Conservation (phyloP, 139 green algal genomes). For the Tetraselmis striata region DNA sequence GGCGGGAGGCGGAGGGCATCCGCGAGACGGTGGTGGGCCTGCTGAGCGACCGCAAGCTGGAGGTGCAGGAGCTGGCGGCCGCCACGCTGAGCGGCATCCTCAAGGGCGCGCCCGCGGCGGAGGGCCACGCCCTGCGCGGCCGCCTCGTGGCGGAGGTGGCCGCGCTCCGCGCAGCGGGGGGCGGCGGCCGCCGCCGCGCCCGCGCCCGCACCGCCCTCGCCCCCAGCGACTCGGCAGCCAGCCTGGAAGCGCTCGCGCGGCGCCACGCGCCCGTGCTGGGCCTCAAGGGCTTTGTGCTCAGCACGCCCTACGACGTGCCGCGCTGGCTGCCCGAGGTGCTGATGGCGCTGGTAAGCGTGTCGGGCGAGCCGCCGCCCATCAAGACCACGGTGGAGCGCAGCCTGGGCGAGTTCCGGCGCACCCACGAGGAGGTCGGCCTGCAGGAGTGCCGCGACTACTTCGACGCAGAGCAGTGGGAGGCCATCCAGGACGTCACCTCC, state of each 20-base stretch:
- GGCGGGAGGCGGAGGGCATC: constrained; percentile 6
- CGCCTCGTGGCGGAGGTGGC: constrained; percentile 32
- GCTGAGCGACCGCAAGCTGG: constrained; percentile 66
- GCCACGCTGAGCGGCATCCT: constrained; percentile 65
- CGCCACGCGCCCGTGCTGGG: constrained; percentile 50
- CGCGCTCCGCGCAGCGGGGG: constrained; percentile 8
- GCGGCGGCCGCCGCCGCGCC: constrained; percentile 11
- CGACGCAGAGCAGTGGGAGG: constrained; percentile 65
- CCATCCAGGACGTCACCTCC: constrained; percentile 57
- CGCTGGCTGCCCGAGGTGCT: constrained; percentile 73
- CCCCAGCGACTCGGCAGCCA: not conserved
- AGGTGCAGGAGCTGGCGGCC: constrained; percentile 63
- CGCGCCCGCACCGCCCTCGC: not conserved
- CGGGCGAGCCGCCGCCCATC: constrained; percentile 44
- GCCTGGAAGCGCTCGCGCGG: not conserved
- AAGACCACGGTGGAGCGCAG: constrained; percentile 27
- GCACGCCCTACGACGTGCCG: constrained; percentile 76
- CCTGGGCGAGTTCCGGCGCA: constrained; percentile 61
- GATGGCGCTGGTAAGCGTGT: constrained; percentile 51
- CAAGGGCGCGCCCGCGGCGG: constrained; percentile 25
- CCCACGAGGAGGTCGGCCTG: constrained; percentile 47
- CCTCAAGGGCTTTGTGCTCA: constrained; percentile 72
- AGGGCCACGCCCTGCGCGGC: constrained; percentile 28
- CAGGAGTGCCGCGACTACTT: constrained; percentile 42
- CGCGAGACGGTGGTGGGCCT: constrained; percentile 34